Evolutionary conservation across 352 stramenopile species (phyloP).

Genomic region (Elongisporangium anandrum): DNA sequence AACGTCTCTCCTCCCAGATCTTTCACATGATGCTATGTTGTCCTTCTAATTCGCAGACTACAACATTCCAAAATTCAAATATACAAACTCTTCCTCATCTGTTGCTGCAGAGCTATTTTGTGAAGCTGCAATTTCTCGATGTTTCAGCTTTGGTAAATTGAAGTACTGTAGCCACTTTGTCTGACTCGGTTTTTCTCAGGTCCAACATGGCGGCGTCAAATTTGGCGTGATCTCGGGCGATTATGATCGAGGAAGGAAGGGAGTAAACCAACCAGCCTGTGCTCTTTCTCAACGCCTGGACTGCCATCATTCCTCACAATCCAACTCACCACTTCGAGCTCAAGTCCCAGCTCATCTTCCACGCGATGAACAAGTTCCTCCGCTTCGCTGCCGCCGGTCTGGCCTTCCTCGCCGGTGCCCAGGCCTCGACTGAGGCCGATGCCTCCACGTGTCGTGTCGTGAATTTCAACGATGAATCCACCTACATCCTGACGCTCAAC

Average conservation of each 20-base stretch:
- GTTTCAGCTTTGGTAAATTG: neutral
- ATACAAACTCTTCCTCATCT: too few species aligned
- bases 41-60: too few species aligned
- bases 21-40: too few species aligned
- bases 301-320: constrained; percentile 7
- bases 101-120: too few species aligned
- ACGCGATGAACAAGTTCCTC: constrained; percentile 37
- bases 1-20: neutral
- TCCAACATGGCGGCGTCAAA: neutral
- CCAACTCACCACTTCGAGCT: constrained; percentile 19
- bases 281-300: neutral
- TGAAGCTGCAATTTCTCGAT: neutral
- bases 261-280: neutral
- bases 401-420: constrained; percentile 8
- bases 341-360: constrained; percentile 5
- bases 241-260: neutral
- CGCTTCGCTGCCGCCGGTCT: constrained; percentile 17
- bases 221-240: neutral
- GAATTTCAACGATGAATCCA: constrained; percentile 15
- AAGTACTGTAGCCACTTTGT: neutral
- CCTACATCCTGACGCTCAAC: constrained; percentile 23
- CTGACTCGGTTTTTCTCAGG: neutral
- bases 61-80: too few species aligned
- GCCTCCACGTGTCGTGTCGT: constrained; percentile 11
- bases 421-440: constrained; percentile 17